Evolutionary conservation across 495 filamentous ascomycete genomes (phyloP).

Genomic region (Letharia lupina): DNA sequence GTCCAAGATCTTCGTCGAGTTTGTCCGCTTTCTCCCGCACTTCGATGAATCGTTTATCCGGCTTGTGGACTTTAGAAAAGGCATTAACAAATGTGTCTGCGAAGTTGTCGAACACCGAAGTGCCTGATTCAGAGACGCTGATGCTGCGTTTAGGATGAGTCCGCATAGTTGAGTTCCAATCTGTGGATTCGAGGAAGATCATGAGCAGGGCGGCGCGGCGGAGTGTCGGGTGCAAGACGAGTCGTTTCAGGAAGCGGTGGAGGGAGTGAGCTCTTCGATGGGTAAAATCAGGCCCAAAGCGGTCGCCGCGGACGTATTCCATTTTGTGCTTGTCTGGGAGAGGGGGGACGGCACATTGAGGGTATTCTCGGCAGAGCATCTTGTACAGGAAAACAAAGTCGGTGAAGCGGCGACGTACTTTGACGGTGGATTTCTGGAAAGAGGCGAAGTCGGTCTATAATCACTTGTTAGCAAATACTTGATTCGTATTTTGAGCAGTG

Average conservation of each 20-base stretch:
- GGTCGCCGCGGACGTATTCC: constrained; percentile 93
- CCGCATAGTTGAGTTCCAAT: constrained; percentile 96
- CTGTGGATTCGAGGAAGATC: constrained; percentile 80
- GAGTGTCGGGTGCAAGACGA: constrained; percentile 81
- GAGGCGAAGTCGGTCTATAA: constrained; percentile 81
- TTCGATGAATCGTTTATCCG: constrained; percentile 89
- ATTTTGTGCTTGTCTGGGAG: constrained; percentile 98
- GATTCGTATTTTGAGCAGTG: not conserved
- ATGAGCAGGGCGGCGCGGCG: constrained; percentile 74
- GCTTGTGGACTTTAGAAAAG: constrained; percentile 91
- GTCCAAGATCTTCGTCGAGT: constrained; percentile 83
- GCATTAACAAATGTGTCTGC: constrained; percentile 96
- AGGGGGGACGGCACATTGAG: constrained; percentile 85
- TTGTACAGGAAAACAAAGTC: constrained; percentile 98
- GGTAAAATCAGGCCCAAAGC: constrained; percentile 93
- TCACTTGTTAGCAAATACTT: not conserved
- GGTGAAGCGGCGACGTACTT: constrained; percentile 83
- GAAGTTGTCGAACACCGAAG: constrained; percentile 82
- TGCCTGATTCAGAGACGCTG: constrained; percentile 43
- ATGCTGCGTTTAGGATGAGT: constrained; percentile 56
- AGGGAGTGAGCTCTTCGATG: constrained; percentile 79
- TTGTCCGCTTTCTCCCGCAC: constrained; percentile 90
- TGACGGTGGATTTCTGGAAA: constrained; percentile 70
- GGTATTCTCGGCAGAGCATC: constrained; percentile 74
- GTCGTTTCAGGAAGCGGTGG: constrained; percentile 79